Percentiles rank a stretch among this genome's conserved stretches.
phyloP scores from a whole-genome alignment of 2,329 filamentous ascomycete genomes.

The Zarea fungicola region DNA sequence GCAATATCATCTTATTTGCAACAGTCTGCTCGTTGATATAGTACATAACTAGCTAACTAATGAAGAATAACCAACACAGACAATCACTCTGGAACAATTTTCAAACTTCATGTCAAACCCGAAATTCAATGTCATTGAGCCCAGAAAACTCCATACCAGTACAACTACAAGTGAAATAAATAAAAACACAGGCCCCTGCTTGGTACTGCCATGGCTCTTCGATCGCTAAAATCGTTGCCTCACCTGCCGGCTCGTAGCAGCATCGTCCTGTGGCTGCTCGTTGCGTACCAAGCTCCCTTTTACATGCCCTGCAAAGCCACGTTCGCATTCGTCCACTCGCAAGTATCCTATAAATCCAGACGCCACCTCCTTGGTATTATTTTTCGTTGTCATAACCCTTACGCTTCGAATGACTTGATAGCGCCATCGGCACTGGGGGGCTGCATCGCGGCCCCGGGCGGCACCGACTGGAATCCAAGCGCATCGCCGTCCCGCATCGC shows the following conservation, averaged over 20 bases:
- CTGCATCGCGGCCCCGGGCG: constrained; percentile 41
- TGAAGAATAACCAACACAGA: too few species aligned
- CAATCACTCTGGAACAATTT: neutral
- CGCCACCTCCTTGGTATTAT: constrained; percentile 12
- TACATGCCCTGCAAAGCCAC: constrained; percentile 5
- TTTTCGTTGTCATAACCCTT: constrained; percentile 16
- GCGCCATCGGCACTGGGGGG: constrained; percentile 51
- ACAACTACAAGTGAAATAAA: constrained; percentile 13
- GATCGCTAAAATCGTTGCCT: neutral
- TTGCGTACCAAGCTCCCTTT: constrained; percentile 5
- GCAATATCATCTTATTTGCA: too few species aligned
- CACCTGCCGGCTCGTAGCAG: neutral
- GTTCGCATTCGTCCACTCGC: neutral
- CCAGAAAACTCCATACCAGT: constrained; percentile 14
- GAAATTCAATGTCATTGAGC: constrained; percentile 12
- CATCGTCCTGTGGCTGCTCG: constrained; percentile 7
- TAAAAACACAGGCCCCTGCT: constrained; percentile 1
- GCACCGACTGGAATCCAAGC: constrained; percentile 47
- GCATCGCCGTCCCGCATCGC: constrained; percentile 44
- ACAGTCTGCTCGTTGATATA: too few species aligned
- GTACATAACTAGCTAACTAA: too few species aligned
- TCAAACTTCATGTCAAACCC: neutral
- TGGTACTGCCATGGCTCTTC: neutral
- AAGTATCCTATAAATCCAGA: constrained; percentile 12
- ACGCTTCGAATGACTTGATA: constrained; percentile 55